Conservation (phyloP, 495 filamentous ascomycete species). For the Penicillium maclennaniae region DNA sequence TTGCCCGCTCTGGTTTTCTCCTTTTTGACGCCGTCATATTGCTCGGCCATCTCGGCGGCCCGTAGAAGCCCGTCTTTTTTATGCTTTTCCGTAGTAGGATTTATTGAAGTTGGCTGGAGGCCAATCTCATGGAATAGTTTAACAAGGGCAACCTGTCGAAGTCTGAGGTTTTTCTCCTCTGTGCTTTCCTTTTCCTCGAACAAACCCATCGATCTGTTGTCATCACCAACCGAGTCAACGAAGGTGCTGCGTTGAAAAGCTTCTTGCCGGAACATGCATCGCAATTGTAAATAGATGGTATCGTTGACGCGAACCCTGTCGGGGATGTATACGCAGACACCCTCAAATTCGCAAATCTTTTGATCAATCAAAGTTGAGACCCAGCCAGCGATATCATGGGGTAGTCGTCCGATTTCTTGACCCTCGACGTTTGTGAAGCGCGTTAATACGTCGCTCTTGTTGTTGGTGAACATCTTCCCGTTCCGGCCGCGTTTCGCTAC, state of each 20-base stretch:
- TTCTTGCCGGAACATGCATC: conserved; percentile 68
- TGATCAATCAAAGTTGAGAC: conserved; percentile 92
- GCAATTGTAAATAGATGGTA: conserved; percentile 83
- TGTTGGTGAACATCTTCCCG: conserved; percentile 47
- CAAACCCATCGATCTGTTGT: conserved; percentile 66
- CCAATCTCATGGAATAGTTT: conserved; percentile 87
- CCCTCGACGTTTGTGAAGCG: conserved; percentile 80
- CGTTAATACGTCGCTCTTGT: conserved; percentile 81
- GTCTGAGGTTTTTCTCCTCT: conserved; percentile 79
- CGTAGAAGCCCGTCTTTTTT: conserved; percentile 79
- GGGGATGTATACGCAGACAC: conserved; percentile 82
- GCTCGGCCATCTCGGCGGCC: conserved; percentile 80
- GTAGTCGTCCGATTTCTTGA: conserved; percentile 82
- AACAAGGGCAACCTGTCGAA: conserved; percentile 83
- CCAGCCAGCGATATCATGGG: conserved; percentile 88
- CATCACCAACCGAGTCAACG: conserved; percentile 48
- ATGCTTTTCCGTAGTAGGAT: conserved; percentile 71
- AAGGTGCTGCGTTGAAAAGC: conserved; percentile 65
- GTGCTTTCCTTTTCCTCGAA: conserved; percentile 82
- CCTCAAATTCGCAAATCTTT: conserved; percentile 82
- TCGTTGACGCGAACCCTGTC: conserved; percentile 85
- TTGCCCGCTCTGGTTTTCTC: conserved; percentile 32
- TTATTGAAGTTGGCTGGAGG: conserved; percentile 67
- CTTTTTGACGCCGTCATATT: conserved; percentile 69
- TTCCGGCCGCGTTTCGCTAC: conserved; percentile 49